Evolutionary conservation across 2,329 filamentous ascomycete genomes (phyloP).

Genomic region (Fusarium sambucinum): DNA sequence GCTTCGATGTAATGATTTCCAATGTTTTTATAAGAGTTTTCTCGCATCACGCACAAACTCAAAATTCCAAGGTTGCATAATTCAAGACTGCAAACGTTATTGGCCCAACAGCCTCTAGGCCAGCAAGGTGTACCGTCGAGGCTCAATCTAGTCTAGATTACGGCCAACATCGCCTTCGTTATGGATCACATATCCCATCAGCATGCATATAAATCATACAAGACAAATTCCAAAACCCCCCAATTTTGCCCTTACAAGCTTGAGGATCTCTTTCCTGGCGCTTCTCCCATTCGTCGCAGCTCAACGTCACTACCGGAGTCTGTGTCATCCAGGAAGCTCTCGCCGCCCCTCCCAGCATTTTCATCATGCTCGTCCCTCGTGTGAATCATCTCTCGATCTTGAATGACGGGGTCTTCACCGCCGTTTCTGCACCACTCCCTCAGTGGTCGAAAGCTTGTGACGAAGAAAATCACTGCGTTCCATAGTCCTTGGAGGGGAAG

Average conservation of each 20-base stretch:
- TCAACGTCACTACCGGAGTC: conserved; percentile 54
- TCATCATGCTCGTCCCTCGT: conserved; percentile 11
- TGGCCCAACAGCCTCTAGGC: neutral
- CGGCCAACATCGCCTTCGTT: conserved; percentile 12
- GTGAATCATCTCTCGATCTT: conserved; percentile 35
- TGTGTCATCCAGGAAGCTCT: conserved; percentile 48
- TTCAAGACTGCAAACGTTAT: neutral
- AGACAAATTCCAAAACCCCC: neutral
- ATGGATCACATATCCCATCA: conserved; percentile 19
- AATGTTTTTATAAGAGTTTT: no score
- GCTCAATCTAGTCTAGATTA: conserved; percentile 8
- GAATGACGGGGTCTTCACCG: neutral
- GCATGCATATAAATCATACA: conserved; percentile 20
- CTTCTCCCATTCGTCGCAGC: conserved; percentile 48
- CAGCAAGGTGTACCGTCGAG: neutral
- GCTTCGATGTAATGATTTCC: conserved; percentile 23
- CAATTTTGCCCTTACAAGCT: conserved; percentile 32
- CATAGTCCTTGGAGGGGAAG: conserved; percentile 83
- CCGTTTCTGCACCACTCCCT: conserved; percentile 24
- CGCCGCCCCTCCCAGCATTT: conserved; percentile 26
- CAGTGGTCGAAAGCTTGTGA: conserved; percentile 65
- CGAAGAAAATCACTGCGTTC: conserved; percentile 83
- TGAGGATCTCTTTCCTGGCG: conserved; percentile 43
- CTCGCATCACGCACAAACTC: neutral
- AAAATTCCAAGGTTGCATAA: neutral